Evolutionary conservation across 305 asterid genomes (phyloP).

Genomic region (Solanum hybrid): DNA sequence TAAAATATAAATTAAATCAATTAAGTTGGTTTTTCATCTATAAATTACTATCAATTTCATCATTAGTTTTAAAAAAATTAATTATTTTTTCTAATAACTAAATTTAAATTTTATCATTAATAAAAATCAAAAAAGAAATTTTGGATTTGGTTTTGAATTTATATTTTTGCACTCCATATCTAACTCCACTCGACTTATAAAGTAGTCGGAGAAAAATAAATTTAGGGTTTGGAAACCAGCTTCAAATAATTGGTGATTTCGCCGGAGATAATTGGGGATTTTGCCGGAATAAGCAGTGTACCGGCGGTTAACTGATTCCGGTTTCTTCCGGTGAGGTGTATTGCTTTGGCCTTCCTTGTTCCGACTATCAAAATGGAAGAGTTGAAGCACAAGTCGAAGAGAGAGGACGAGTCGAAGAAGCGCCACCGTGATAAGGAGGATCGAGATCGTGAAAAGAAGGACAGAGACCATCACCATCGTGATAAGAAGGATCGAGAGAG

Average conservation of each 20-base stretch:
- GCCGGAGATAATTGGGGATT: background rate
- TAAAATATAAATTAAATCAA: background rate
- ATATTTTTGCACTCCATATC: background rate
- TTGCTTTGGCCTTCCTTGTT: background rate
- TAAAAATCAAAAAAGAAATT: background rate
- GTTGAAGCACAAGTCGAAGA: conserved; percentile 46
- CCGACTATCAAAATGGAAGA: conserved; percentile 42
- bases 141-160: background rate
- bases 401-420: conserved; percentile 47
- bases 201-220: background rate
- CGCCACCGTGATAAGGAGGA: conserved; percentile 42
- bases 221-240: background rate
- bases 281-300: background rate
- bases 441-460: conserved; percentile 21
- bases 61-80: background rate
- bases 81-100: background rate
- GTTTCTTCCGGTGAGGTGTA: background rate
- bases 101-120: background rate
- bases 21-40: background rate
- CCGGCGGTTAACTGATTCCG: background rate
- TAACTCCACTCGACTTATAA: background rate
- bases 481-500: conserved; percentile 15
- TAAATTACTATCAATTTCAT: background rate
- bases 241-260: background rate
- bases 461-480: conserved; percentile 19